Evolutionary conservation across 805 yeast genomes (phyloP).

Genomic region (Ogataea minuta): DNA sequence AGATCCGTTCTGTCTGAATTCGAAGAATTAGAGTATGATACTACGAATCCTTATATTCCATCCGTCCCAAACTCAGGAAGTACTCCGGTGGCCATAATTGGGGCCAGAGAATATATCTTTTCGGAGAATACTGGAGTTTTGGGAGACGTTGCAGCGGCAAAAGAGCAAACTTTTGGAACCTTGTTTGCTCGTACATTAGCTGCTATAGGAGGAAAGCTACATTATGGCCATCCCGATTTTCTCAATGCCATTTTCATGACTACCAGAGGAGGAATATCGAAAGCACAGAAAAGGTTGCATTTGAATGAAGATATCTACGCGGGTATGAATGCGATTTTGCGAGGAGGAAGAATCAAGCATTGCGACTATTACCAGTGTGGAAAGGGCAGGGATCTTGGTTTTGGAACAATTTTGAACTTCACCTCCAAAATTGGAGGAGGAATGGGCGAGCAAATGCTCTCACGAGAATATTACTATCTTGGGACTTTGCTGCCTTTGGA

Average conservation of each 20-base stretch:
- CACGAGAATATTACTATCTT: conserved; percentile 86
- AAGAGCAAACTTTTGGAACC: conserved; percentile 96
- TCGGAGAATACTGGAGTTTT: conserved; percentile 89
- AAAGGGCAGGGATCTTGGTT: conserved; percentile 93
- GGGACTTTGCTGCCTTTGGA: conserved; percentile 90
- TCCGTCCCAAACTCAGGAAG: conserved; percentile 44
- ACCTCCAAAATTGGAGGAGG: conserved; percentile 97
- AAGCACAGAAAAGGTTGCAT: conserved; percentile 92
- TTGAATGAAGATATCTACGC: conserved; percentile 95
- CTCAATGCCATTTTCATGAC: conserved; percentile 88
- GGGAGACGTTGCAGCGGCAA: conserved; percentile 97
- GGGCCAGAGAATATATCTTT: conserved; percentile 93
- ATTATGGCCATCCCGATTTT: conserved; percentile 97
- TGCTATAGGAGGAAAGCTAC: conserved; percentile 91
- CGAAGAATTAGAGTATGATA: conserved; percentile 64
- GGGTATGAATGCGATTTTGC: conserved; percentile 83
- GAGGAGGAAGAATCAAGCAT: conserved; percentile 94
- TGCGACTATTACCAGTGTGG: conserved; percentile 97
- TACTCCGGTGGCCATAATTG: conserved; percentile 83
- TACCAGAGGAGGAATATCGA: conserved; percentile 93
- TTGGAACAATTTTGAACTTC: conserved; percentile 86
- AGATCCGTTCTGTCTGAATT: conserved; percentile 86
- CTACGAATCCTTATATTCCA: conserved; percentile 51
- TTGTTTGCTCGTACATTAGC: conserved; percentile 90
- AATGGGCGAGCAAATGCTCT: conserved; percentile 94